Percentiles rank a stretch among this genome's conserved stretches.
phyloP scores from a whole-genome alignment of 225 moss, liverwort and hornwort genomes.

The Climacium dendroides region DNA sequence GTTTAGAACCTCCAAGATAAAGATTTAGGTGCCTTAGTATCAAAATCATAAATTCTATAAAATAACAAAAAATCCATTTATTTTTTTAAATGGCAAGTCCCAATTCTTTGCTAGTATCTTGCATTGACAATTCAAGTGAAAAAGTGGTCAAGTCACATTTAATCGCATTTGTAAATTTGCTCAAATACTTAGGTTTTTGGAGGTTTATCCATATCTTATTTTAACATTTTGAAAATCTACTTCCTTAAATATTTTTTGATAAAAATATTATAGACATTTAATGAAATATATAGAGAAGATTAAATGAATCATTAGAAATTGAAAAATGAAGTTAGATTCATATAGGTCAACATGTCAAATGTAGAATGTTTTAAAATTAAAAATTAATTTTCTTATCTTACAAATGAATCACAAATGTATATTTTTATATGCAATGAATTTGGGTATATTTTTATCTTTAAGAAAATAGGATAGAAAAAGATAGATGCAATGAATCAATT shows the following conservation, averaged over 20 bases:
- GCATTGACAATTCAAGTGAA: neutral
- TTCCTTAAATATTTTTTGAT: neutral
- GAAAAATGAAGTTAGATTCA: neutral
- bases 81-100: neutral
- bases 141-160: neutral
- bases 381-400: accelerated
- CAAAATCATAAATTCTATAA: neutral
- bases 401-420: neutral
- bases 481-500: no score
- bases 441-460: no score
- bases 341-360: neutral
- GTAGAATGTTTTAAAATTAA: neutral
- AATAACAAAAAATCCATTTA: neutral
- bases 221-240: neutral
- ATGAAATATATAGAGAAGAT: accelerated
- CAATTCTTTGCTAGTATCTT: neutral
- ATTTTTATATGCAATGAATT: neutral
- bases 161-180: neutral
- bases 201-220: neutral
- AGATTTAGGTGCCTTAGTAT: neutral
- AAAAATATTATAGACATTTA: neutral
- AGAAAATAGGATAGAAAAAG: neutral
- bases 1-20: neutral
- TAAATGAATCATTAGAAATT: neutral
- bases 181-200: neutral